Percentiles rank a stretch among this genome's conserved stretches.
Conservation (phyloP, 2,329 filamentous ascomycete species). For the Cytospora chrysosperma region DNA sequence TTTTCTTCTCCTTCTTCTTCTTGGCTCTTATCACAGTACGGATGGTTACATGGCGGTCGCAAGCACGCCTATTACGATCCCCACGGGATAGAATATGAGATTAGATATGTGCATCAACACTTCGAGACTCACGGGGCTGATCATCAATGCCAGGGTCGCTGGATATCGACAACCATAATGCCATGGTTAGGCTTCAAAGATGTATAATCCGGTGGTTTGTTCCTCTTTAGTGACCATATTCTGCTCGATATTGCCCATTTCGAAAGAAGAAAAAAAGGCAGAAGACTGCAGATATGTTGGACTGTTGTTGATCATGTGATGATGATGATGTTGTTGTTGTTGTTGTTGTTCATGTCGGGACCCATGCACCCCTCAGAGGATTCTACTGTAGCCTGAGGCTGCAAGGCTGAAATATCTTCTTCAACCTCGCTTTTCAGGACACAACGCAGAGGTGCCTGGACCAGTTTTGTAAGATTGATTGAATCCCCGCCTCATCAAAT, state of each 20-base stretch:
- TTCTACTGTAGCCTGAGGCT: conserved; percentile 19
- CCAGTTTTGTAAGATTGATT: background rate
- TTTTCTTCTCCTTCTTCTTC: too few species aligned
- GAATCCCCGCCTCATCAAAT: background rate
- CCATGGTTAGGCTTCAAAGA: background rate
- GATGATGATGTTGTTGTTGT: background rate
- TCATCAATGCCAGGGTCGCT: background rate
- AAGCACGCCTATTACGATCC: too few species aligned
- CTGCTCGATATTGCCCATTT: background rate
- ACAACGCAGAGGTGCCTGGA: conserved; percentile 25
- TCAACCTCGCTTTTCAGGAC: conserved; percentile 25
- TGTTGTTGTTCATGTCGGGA: too few species aligned
- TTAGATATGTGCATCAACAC: background rate
- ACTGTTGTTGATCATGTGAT: background rate
- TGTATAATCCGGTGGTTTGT: background rate
- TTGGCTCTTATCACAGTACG: too few species aligned
- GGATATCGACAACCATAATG: background rate
- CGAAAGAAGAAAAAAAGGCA: too few species aligned
- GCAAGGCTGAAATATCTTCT: conserved; percentile 14
- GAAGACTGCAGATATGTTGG: background rate
- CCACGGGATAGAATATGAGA: too few species aligned
- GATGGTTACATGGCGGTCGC: too few species aligned
- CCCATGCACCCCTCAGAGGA: background rate
- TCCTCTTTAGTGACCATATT: background rate
- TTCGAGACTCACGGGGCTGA: background rate